A percentile compares a stretch with the other conserved stretches of the same genome.
These are phyloP conservation scores for Sphaerosporella brunnea DNA, from an alignment of 495 filamentous ascomycete species.

Conservation along the genomic window DNA sequence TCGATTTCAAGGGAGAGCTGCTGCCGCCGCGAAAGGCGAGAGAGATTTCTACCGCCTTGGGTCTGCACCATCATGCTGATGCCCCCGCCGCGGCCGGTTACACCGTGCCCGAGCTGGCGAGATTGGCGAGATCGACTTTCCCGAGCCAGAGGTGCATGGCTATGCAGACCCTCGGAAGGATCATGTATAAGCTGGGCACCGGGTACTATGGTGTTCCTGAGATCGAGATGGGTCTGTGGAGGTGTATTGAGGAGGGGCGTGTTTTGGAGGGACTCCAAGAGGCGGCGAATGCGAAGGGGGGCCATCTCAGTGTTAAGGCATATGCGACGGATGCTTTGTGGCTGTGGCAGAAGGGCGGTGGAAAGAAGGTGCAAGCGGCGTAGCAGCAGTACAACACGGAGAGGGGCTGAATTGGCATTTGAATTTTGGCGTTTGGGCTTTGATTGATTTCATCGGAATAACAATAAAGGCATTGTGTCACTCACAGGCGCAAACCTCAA, in stretches of 20 bases:
- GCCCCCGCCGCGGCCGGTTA: slow-evolving; percentile 90
- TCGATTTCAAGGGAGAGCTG: slow-evolving; percentile 65
- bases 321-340: slow-evolving; percentile 85
- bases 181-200: slow-evolving; percentile 64
- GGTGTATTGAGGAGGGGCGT: slow-evolving; percentile 54
- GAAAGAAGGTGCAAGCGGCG: slow-evolving; percentile 23
- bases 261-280: slow-evolving; percentile 55
- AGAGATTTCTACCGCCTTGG: slow-evolving; percentile 51
- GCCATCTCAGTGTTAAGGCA: slow-evolving; percentile 44
- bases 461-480: no score
- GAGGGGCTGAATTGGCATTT: no score
- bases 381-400: no score
- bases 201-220: slow-evolving; percentile 56
- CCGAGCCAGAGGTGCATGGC: slow-evolving; percentile 79
- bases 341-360: slow-evolving; percentile 31
- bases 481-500: no score
- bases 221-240: slow-evolving; percentile 48
- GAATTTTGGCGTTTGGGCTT: no score
- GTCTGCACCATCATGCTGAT: slow-evolving; percentile 85
- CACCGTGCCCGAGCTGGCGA: slow-evolving; percentile 73
- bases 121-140: slow-evolving; percentile 62
- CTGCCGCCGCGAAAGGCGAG: slow-evolving; percentile 57
- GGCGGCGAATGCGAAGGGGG: slow-evolving; percentile 41
- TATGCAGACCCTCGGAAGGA: slow-evolving; percentile 71
- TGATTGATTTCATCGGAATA: no score